A percentile compares a stretch with the other conserved stretches of the same genome.
Conservation (phyloP, 2,329 filamentous ascomycete genomes). For the Botryosphaeria dothidea region DNA sequence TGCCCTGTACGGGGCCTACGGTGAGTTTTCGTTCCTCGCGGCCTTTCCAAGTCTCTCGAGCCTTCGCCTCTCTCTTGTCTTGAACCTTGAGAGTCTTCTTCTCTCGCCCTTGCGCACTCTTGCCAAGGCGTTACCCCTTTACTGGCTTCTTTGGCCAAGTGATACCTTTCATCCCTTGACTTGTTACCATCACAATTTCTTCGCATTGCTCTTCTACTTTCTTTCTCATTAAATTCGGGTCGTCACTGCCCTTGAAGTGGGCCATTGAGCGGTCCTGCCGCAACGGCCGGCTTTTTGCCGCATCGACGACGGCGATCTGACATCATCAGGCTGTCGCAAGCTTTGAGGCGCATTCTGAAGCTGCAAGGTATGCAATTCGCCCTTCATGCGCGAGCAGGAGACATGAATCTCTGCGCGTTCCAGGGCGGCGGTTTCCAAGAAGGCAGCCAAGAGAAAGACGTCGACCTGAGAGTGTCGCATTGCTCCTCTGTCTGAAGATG, state of each 20-base stretch:
- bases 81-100: not conserved
- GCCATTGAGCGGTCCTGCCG: not conserved
- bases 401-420: not conserved
- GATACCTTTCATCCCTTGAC: not conserved
- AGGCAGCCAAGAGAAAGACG: not conserved
- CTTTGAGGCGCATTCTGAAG: not conserved
- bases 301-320: not conserved
- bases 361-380: not conserved
- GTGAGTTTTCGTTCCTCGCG: not conserved
- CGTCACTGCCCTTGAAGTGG: not conserved
- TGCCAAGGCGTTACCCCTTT: not conserved
- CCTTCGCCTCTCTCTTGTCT: not conserved
- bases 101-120: not conserved
- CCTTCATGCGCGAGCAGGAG: not conserved
- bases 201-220: not conserved
- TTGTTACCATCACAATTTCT: not conserved
- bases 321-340: conserved; percentile 6
- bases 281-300: not conserved
- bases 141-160: not conserved
- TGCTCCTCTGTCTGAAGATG: conserved; percentile 7
- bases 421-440: not conserved
- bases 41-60: not conserved
- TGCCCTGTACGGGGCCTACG: too few relatives aligned
- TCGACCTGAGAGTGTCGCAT: not conserved
- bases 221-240: not conserved